Evolutionary conservation across 768 basidiomycete species (phyloP).

Genomic region (Pisolithus albus): DNA sequence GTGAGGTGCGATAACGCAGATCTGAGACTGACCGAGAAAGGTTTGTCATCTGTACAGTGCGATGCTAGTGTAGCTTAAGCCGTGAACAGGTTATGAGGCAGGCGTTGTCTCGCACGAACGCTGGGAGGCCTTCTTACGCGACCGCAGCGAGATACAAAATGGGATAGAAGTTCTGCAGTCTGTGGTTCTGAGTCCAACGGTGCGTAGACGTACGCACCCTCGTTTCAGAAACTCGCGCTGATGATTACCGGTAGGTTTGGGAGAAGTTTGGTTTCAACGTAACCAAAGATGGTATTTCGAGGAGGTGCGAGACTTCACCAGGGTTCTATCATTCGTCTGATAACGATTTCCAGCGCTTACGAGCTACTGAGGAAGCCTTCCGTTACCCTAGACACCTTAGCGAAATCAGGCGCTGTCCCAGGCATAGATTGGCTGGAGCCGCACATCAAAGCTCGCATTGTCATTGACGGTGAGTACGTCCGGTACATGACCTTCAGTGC

Average conservation of each 20-base stretch:
- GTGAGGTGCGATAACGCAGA: conserved; percentile 89
- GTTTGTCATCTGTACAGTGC: conserved; percentile 26
- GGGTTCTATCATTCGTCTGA: background rate
- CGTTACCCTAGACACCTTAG: conserved; percentile 40
- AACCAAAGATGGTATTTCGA: conserved; percentile 35
- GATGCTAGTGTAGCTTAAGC: background rate
- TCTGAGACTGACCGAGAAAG: conserved; percentile 70
- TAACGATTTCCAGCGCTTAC: conserved; percentile 49
- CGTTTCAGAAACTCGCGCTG: background rate
- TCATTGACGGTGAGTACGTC: conserved; percentile 55
- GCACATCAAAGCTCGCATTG: conserved; percentile 50
- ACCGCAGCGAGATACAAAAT: conserved; percentile 28
- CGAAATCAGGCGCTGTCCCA: conserved; percentile 34
- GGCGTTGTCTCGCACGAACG: conserved; percentile 40
- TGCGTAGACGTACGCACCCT: conserved; percentile 6
- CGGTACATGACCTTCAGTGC: background rate
- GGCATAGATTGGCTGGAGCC: conserved; percentile 43
- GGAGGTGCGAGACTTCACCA: conserved; percentile 30
- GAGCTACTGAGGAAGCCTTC: conserved; percentile 60
- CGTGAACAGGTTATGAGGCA: conserved; percentile 27
- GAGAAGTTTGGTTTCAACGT: conserved; percentile 34
- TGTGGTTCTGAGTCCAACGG: conserved; percentile 37
- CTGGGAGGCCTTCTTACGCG: conserved; percentile 33
- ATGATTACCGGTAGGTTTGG: conserved; percentile 32
- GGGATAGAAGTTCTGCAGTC: conserved; percentile 31